Percentiles rank a stretch among this genome's conserved stretches.
Evolutionary conservation across 176 grass and related monocot species (phyloP).

Genomic region (Bolboschoenus planiculmis): DNA sequence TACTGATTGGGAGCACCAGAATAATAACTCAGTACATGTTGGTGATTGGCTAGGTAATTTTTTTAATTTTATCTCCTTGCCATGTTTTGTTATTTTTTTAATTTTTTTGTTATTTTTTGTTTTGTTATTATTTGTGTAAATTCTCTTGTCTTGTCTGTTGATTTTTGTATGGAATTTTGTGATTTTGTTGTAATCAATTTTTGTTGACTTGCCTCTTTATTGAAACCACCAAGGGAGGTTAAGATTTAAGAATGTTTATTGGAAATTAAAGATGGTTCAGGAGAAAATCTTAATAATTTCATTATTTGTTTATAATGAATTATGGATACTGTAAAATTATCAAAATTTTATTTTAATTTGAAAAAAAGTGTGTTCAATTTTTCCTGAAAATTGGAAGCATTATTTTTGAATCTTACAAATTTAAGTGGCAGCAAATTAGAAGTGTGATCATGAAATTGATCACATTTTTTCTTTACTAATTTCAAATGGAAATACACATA

Average conservation of each 20-base stretch:
- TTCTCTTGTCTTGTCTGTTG: not conserved
- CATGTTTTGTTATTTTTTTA: not conserved
- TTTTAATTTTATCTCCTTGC: not conserved
- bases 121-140: not conserved
- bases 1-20: conserved; percentile 43
- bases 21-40: conserved; percentile 49
- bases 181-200: not conserved
- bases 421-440: not conserved
- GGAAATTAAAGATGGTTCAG: not conserved
- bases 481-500: not conserved
- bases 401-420: not conserved
- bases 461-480: not conserved
- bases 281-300: not conserved
- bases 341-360: not conserved
- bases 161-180: not conserved
- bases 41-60: conserved; percentile 60
- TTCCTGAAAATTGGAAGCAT: not conserved
- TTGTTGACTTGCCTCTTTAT: too few species aligned
- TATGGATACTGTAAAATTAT: not conserved
- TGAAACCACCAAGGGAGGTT: too few species aligned
- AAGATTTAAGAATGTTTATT: not conserved
- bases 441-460: not conserved
- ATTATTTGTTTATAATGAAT: not conserved
- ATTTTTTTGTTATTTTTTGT: not conserved
- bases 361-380: not conserved